Base-by-base conservation (phyloP, 257 asterid genomes). In the Sherardia arvensis region DNA sequence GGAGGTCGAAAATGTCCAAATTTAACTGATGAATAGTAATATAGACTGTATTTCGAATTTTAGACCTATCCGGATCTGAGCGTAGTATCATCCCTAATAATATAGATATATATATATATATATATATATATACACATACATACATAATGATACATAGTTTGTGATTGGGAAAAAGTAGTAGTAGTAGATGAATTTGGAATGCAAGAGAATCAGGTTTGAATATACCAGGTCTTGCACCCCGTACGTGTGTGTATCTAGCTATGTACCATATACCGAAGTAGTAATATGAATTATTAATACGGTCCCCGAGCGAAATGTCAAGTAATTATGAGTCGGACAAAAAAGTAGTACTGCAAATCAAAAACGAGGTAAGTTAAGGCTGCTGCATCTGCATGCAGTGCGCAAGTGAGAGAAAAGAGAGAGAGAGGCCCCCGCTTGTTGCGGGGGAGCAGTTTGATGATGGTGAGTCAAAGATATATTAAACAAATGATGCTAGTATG, bases 391-490 rank as follows among this genome's bases (percentile, higher is more conserved):
- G 61, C 61, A 7, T 28, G 62, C 62, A 58, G 6, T 8, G 17
- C 18, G 38, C 7, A 23, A 28, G 25, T 8, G 8, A 27, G 47
- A 43, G n/a, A 62, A 2, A 17, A 47, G 43, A 36, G 43, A 48
- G 3, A 5, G 45, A n/a, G 61, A 32, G 49, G 77, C 61, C 61
- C 74, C 85, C 90, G 85, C 68, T 73, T 70, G 71, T 36, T 71
- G 73, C 81, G 89, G 85, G 87, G 87, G 79, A 79, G 85, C 83
- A 77, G 80, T 79, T 78, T 74, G 69, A 83, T 78, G 76, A 9
- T n/a, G n/a, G n/a, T n/a, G n/a, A n/a, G n/a, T n/a, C n/a, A n/a
- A 17, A 30, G 57, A 66, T 40, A 62, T 51, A 57, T 9, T 63
- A 69, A 66, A 65, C 68, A 69, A 73, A 62, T 64, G 61, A 26